phyloP scores from a whole-genome alignment of 306 rosid species.

The Vachellia collinsii region DNA sequence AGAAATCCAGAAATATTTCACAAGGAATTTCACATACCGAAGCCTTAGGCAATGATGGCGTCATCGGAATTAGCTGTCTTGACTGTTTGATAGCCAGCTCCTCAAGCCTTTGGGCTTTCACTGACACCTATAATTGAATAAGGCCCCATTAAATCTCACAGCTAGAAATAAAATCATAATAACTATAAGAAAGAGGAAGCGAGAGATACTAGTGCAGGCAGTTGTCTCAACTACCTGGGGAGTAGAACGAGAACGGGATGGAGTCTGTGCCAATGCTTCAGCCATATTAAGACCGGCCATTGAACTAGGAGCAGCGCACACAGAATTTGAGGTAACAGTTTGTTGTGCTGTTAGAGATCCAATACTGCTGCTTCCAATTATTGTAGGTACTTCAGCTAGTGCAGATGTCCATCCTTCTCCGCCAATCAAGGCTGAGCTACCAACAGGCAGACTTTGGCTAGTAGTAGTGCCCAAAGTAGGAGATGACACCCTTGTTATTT shows the following conservation, averaged over 20 bases:
- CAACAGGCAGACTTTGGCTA: constrained; percentile 78
- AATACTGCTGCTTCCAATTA: constrained; percentile 64
- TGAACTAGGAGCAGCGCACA: constrained; percentile 52
- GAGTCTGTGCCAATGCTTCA: constrained; percentile 90
- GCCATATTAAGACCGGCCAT: constrained; percentile 94
- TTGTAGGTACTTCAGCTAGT: constrained; percentile 79
- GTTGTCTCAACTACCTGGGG: constrained; percentile 72
- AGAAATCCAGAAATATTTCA: constrained; percentile 26
- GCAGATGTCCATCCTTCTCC: constrained; percentile 99
- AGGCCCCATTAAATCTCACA: constrained; percentile 28
- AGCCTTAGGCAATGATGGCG: constrained; percentile 87
- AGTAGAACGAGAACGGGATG: constrained; percentile 68
- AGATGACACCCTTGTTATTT: constrained; percentile 81
- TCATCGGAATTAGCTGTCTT: constrained; percentile 94
- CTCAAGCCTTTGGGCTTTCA: constrained; percentile 95
- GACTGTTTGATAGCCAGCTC: constrained; percentile 96
- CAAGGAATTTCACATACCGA: constrained; percentile 56
- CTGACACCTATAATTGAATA: constrained; percentile 55
- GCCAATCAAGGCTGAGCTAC: constrained; percentile 82
- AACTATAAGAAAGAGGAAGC: constrained; percentile 19
- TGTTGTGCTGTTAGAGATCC: constrained; percentile 68
- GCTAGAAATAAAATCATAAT: constrained; percentile 18
- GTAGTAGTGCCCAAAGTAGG: constrained; percentile 78
- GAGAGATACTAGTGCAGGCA: not conserved
- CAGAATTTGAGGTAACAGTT: constrained; percentile 54